Evolutionary conservation across 1,284 basidiomycete genomes (phyloP).

Genomic region (Cystobasidium sp.): DNA sequence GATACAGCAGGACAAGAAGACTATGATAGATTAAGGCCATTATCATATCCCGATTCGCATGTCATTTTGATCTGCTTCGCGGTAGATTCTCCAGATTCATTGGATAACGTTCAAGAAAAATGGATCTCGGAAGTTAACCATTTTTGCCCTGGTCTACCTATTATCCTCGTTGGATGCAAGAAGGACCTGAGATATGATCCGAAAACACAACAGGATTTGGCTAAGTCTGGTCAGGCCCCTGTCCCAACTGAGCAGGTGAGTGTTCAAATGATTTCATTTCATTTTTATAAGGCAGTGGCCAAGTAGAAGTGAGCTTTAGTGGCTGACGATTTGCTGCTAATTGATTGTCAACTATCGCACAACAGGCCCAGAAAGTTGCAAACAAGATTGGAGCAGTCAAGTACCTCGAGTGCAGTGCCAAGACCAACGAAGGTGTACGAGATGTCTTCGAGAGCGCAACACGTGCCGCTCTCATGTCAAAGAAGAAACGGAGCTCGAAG

Average conservation of each 20-base stretch:
- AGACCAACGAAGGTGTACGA: slow-evolving; percentile 83
- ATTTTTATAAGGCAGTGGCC: background rate
- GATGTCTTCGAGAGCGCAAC: slow-evolving; percentile 87
- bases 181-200: slow-evolving; percentile 86
- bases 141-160: slow-evolving; percentile 91
- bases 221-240: slow-evolving; percentile 85
- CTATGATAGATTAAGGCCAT: slow-evolving; percentile 89
- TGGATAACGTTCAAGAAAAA: slow-evolving; percentile 94
- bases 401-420: slow-evolving; percentile 94
- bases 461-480: slow-evolving; percentile 60
- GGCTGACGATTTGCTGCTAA: background rate
- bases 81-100: slow-evolving; percentile 91
- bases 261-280: background rate
- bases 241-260: slow-evolving; percentile 67
- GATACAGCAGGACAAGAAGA: slow-evolving; percentile 99
- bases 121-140: slow-evolving; percentile 98
- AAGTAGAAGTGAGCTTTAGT: too few species aligned
- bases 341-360: background rate
- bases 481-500: slow-evolving; percentile 70
- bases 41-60: slow-evolving; percentile 95
- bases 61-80: slow-evolving; percentile 97
- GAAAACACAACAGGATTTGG: slow-evolving; percentile 86
- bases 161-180: slow-evolving; percentile 92
- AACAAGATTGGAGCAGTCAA: slow-evolving; percentile 86
- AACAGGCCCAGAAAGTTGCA: slow-evolving; percentile 76